phyloP scores from a whole-genome alignment of 352 stramenopile genomes.

The Pythium coloratum region DNA sequence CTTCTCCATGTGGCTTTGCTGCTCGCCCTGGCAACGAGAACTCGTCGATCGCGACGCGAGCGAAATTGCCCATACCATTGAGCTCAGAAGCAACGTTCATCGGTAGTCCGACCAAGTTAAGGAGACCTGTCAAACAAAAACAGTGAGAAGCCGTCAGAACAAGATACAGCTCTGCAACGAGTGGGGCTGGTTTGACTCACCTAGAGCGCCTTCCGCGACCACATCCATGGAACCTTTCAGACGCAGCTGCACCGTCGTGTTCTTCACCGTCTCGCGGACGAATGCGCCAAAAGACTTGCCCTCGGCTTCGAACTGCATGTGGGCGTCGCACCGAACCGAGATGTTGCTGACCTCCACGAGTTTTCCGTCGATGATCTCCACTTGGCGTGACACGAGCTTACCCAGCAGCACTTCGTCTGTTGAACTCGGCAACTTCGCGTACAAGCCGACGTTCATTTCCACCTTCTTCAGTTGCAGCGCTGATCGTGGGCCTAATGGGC shows the following conservation, averaged over 20 bases:
- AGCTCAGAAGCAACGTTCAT: conserved; percentile 45
- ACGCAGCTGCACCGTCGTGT: conserved; percentile 43
- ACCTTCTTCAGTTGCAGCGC: conserved; percentile 57
- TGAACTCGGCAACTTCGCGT: conserved; percentile 10
- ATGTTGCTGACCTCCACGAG: conserved; percentile 69
- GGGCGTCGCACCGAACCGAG: conserved; percentile 60
- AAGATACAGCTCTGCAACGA: background rate
- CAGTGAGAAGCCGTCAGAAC: conserved; percentile 9
- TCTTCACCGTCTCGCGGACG: conserved; percentile 61
- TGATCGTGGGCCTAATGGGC: conserved; percentile 61
- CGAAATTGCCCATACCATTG: conserved; percentile 65
- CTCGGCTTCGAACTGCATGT: conserved; percentile 40
- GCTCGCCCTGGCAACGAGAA: conserved; percentile 60
- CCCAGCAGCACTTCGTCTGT: conserved; percentile 42
- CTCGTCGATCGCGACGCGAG: conserved; percentile 53
- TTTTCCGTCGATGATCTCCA: conserved; percentile 54
- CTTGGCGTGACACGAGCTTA: conserved; percentile 46
- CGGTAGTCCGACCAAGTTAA: conserved; percentile 52
- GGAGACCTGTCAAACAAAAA: conserved; percentile 34
- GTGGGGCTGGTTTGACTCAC: conserved; percentile 28
- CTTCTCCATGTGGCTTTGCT: conserved; percentile 40
- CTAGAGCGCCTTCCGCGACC: conserved; percentile 59
- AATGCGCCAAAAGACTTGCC: conserved; percentile 64
- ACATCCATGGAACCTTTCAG: conserved; percentile 63
- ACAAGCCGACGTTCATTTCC: conserved; percentile 61